Percentiles rank a stretch among this genome's conserved stretches.
These are phyloP conservation scores for Verticillium klebahnii DNA, from an alignment of 2,329 filamentous ascomycete species.

Conservation along the genomic window DNA sequence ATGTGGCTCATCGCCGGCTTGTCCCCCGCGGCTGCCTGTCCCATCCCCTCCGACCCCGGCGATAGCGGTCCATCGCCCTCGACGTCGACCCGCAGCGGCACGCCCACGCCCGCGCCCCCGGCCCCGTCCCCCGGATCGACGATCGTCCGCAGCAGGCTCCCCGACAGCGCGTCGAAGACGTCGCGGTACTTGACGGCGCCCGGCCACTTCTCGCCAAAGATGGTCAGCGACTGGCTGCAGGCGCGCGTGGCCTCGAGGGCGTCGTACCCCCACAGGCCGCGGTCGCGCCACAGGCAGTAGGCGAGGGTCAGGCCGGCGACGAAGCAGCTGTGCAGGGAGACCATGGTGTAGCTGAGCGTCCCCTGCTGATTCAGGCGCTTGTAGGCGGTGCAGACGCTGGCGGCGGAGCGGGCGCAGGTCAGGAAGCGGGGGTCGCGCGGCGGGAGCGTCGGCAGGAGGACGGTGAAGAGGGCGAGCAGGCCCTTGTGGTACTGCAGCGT, in stretches of 20 bases:
- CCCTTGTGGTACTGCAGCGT: constrained; percentile 21
- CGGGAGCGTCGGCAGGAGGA: constrained; percentile 16
- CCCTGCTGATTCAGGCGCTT: constrained; percentile 22
- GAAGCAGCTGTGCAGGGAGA: constrained; percentile 23
- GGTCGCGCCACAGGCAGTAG: constrained; percentile 22
- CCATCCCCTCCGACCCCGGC: neutral
- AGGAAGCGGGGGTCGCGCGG: constrained; percentile 17
- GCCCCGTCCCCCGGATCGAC: constrained; percentile 7
- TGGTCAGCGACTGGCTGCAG: constrained; percentile 20
- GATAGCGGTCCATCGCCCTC: neutral
- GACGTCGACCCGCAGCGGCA: constrained; percentile 2
- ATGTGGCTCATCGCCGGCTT: constrained; percentile 4
- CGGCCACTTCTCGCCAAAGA: constrained; percentile 23
- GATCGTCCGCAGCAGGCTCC: constrained; percentile 17
- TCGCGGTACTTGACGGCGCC: constrained; percentile 23
- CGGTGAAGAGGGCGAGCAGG: constrained; percentile 17
- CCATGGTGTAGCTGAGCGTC: constrained; percentile 23
- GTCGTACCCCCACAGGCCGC: constrained; percentile 17
- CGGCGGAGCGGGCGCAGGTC: constrained; percentile 14
- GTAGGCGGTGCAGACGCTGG: constrained; percentile 21
- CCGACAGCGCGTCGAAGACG: constrained; percentile 20
- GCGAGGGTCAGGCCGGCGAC: constrained; percentile 21
- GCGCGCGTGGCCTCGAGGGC: constrained; percentile 20
- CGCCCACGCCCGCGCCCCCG: no score
- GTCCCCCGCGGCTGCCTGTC: neutral